phyloP scores from a whole-genome alignment of 192 early-diverging fungal species.

The Backusella mclennaniae region DNA sequence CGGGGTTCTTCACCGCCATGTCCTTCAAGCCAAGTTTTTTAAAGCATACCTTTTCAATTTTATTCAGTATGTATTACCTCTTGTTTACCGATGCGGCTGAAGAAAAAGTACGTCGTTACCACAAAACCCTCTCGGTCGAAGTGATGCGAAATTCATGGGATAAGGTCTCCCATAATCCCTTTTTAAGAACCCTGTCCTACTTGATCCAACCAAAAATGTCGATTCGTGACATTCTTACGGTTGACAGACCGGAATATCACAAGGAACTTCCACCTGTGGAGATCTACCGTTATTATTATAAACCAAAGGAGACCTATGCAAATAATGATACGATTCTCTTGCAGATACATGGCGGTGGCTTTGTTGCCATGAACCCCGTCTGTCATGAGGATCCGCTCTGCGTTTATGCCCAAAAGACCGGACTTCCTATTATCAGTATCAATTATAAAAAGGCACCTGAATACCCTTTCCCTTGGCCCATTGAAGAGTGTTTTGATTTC shows the following conservation, averaged over 20 bases:
- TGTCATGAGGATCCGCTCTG: conserved; percentile 87
- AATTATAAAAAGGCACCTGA: conserved; percentile 97
- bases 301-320: conserved; percentile 34
- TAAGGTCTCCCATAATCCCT: conserved; percentile 69
- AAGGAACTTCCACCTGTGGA: conserved; percentile 30
- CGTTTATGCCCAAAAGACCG: conserved; percentile 70
- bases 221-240: conserved; percentile 32
- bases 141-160: conserved; percentile 91
- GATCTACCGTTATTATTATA: conserved; percentile 59
- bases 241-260: conserved; percentile 26
- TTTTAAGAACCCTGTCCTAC: conserved; percentile 51
- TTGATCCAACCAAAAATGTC: conserved; percentile 41
- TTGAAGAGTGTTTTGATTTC: conserved; percentile 90
- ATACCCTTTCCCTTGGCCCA: conserved; percentile 85
- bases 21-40: conserved; percentile 68
- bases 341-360: conserved; percentile 84
- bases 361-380: conserved; percentile 85
- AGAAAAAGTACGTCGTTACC: conserved; percentile 80
- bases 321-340: conserved; percentile 49
- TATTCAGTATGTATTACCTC: conserved; percentile 83
- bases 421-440: conserved; percentile 74
- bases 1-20: conserved; percentile 92
- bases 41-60: conserved; percentile 71
- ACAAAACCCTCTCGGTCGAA: conserved; percentile 75
- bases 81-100: conserved; percentile 81